A percentile compares a stretch with the other conserved stretches of the same genome.
Conservation (phyloP, 2,329 filamentous ascomycete species). For the Simplicillium sp. region DNA sequence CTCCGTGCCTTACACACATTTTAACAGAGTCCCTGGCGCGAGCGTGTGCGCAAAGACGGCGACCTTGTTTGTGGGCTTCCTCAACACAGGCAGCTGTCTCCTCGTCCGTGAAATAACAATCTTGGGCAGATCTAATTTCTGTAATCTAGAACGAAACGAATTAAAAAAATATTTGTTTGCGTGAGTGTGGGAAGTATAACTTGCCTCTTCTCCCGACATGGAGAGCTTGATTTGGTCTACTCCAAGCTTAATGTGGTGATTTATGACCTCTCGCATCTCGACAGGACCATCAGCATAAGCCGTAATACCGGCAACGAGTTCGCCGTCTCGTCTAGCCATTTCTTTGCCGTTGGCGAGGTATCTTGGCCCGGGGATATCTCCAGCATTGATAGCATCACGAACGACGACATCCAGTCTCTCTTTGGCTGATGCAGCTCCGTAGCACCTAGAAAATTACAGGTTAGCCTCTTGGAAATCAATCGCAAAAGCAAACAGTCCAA, state of each 20-base stretch:
- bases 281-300: slow-evolving; percentile 24
- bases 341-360: slow-evolving; percentile 39
- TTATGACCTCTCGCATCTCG: slow-evolving; percentile 28
- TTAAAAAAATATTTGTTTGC: background rate
- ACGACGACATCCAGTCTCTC: slow-evolving; percentile 35
- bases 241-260: slow-evolving; percentile 23
- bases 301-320: slow-evolving; percentile 26
- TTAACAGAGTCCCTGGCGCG: slow-evolving; percentile 32
- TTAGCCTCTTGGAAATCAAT: background rate
- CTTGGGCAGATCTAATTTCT: slow-evolving; percentile 23
- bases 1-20: slow-evolving; percentile 30
- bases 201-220: slow-evolving; percentile 24
- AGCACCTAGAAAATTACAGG: slow-evolving; percentile 19
- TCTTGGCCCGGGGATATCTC: slow-evolving; percentile 35
- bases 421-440: slow-evolving; percentile 35
- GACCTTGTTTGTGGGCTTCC: slow-evolving; percentile 29
- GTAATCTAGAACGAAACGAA: slow-evolving; percentile 8
- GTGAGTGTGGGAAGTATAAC: too few relatives aligned
- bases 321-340: slow-evolving; percentile 33
- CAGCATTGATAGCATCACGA: slow-evolving; percentile 37
- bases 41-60: slow-evolving; percentile 32
- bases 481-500: background rate
- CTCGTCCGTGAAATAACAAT: slow-evolving; percentile 34
- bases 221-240: slow-evolving; percentile 34
- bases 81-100: slow-evolving; percentile 38